Evolutionary conservation across 768 basidiomycete species (phyloP), one percentile per base, ranked within the genome.

Genomic region (Agrocybe pediades): DNA sequence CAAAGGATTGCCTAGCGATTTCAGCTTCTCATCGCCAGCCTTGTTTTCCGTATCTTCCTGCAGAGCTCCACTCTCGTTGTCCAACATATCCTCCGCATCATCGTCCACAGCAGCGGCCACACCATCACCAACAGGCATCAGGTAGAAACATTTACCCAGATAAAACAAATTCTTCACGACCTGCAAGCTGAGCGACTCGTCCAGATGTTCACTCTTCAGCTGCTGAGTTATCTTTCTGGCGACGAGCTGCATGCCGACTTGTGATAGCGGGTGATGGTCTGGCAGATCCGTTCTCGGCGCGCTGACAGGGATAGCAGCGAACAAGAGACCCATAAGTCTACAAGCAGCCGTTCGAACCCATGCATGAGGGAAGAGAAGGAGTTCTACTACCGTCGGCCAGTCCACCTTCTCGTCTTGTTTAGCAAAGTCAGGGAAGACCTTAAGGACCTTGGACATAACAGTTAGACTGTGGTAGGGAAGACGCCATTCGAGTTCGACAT

Each of bases 111-210:
- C 64, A 1, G 61, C 55, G 9, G 66, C 64, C 33, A 36, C 33
- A 36, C 6, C 11, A 15, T 69, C 63, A n/a, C 55, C 65, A 16
- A 63, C 60, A 16, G 77, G 70, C 27, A 79, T 64, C 21, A 76
- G 69, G 54, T 75, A 78, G 68, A 92, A 96, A 67, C 87, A 88
- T 70, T 92, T 95, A 20, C 91, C 92, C n/a, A 96, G 73, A 65
- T 89, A 95, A 63, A 95, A 93, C 21, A 98, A 68, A 62, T 98
- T 93, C 75, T 97, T 98, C 61, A 96, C 92, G 9, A 92, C 72
- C 71, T 98, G 93, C 59, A 93, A 65, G 54, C 86, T 78, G n/a
- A 92, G 76, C 0, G 78, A 63, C 20, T 86, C 85, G 58, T 91
- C 89, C 41, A 93, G 70, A 55, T 91, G 82, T 15, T 86, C 80